phyloP scores from a whole-genome alignment of 257 asterid species.

The Petunia axillaris region DNA sequence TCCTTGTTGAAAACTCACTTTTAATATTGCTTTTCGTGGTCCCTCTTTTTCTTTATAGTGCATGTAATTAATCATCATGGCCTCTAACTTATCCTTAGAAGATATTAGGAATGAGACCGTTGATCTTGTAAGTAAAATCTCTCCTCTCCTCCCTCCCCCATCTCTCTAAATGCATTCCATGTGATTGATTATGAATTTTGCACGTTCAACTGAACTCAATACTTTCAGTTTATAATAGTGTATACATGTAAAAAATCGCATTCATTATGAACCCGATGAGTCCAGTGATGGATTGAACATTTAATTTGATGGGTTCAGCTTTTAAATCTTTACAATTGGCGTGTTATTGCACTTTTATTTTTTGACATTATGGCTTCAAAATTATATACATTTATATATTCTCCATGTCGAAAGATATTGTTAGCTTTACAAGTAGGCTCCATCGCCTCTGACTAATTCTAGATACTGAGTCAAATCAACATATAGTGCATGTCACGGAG shows the following conservation, averaged over 20 bases:
- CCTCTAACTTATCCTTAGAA: slow-evolving; percentile 12
- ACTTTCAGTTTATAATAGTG: too few species aligned
- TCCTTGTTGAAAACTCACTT: slow-evolving; percentile 22
- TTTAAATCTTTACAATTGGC: too few species aligned
- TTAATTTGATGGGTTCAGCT: too few species aligned
- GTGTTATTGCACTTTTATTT: too few species aligned
- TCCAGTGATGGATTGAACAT: too few species aligned
- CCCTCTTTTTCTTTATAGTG: neutral
- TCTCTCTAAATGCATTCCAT: neutral
- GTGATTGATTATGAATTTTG: too few species aligned
- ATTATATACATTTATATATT: neutral
- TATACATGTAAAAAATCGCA: neutral
- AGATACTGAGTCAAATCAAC: neutral
- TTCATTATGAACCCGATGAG: too few species aligned
- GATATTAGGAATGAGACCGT: slow-evolving; percentile 11
- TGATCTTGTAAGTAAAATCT: slow-evolving; percentile 25
- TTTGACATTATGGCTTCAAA: neutral
- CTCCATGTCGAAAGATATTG: too few species aligned
- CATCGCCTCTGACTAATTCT: neutral
- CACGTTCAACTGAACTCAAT: too few species aligned
- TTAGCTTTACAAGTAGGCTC: too few species aligned
- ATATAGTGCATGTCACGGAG: neutral
- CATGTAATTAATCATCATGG: neutral
- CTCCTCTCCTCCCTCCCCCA: neutral
- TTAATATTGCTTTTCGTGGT: neutral